Evolutionary conservation across 345 rosid species (phyloP).

Genomic region (Populus nigra): DNA sequence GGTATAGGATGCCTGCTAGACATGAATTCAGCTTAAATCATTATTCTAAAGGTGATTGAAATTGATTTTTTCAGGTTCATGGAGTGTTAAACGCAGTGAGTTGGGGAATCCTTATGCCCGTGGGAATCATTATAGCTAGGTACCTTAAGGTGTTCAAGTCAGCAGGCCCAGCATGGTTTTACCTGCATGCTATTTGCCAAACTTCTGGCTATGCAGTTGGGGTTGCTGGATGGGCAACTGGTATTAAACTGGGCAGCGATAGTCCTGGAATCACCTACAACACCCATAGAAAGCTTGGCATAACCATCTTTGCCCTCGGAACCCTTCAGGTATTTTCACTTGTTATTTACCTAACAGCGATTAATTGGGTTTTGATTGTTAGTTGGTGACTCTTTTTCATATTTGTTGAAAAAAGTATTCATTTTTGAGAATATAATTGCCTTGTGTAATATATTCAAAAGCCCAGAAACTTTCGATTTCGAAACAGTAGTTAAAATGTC

Average conservation of each 20-base stretch:
- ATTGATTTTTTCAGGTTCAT: constrained; percentile 51
- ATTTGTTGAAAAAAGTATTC: too few relatives aligned
- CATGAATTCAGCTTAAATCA: not conserved
- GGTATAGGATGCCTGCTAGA: not conserved
- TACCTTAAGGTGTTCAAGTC: constrained; percentile 75
- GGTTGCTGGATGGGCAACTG: constrained; percentile 84
- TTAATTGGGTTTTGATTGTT: not conserved
- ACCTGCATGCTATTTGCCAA: constrained; percentile 72
- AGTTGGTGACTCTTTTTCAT: too few relatives aligned
- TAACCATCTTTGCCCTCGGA: constrained; percentile 57
- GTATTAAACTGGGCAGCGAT: constrained; percentile 68
- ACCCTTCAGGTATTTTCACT: constrained; percentile 65
- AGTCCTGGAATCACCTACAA: constrained; percentile 31
- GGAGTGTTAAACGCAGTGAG: constrained; percentile 81
- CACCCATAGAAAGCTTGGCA: constrained; percentile 71
- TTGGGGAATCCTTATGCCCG: constrained; percentile 81
- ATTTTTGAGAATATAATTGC: too few relatives aligned
- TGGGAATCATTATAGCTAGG: constrained; percentile 75
- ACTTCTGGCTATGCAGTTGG: constrained; percentile 70
- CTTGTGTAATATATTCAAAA: too few relatives aligned
- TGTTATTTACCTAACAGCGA: not conserved
- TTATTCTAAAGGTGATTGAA: not conserved
- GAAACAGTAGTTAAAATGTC: too few relatives aligned
- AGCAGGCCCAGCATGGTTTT: constrained; percentile 86
- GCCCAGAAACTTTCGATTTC: too few relatives aligned